Conservation (phyloP, 495 filamentous ascomycete species). For the Penicillium egyptiacum region DNA sequence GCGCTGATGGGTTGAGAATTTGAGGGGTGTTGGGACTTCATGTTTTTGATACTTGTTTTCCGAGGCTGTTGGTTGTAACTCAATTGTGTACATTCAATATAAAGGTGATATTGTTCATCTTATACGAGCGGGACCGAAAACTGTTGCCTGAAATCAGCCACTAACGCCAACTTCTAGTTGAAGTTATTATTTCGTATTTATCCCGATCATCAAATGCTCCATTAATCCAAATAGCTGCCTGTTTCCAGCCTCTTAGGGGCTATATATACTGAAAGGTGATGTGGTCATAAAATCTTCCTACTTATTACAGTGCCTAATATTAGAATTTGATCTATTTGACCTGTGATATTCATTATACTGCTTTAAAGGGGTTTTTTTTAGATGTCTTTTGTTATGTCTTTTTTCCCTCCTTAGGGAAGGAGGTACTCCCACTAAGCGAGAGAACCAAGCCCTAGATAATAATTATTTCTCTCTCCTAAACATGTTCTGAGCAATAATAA, state of each 20-base stretch:
- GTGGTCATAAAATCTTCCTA: not conserved
- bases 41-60: not conserved
- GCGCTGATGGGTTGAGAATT: not conserved
- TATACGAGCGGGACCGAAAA: slow-evolving; percentile 7
- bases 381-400: too few relatives aligned
- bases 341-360: too few relatives aligned
- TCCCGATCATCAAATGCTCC: not conserved
- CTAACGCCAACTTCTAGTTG: not conserved
- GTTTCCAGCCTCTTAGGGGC: not conserved
- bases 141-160: slow-evolving; percentile 12
- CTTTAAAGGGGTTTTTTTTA: too few relatives aligned
- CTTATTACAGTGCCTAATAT: not conserved
- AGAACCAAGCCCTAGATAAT: not conserved
- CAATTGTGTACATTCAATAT: not conserved
- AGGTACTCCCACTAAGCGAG: too few relatives aligned
- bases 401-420: too few relatives aligned
- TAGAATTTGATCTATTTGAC: too few relatives aligned
- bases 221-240: not conserved
- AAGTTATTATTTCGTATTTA: not conserved
- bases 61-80: not conserved
- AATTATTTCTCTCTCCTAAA: not conserved
- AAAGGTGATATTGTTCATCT: not conserved
- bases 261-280: not conserved
- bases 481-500: too few relatives aligned
- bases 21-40: not conserved